Percentiles rank a stretch among this genome's conserved stretches.
Evolutionary conservation across 1,284 basidiomycete genomes (phyloP).

Genomic region (Pseudozyma sp.): DNA sequence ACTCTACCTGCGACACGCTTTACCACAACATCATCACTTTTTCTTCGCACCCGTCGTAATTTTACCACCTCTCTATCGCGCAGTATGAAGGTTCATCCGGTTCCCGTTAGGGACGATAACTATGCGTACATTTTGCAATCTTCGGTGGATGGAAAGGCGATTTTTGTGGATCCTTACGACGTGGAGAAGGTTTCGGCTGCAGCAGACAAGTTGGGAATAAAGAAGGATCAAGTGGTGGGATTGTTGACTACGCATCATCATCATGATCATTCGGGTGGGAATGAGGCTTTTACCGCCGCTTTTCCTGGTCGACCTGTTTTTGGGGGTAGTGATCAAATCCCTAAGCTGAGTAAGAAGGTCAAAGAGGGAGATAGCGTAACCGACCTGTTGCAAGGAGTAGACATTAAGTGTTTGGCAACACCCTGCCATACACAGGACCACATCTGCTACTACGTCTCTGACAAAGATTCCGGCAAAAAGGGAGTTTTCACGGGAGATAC

Average conservation of each 20-base stretch:
- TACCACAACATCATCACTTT: not conserved
- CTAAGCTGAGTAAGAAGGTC: constrained; percentile 79
- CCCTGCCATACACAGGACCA: constrained; percentile 98
- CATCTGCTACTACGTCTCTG: constrained; percentile 86
- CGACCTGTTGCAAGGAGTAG: constrained; percentile 37
- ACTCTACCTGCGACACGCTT: not conserved
- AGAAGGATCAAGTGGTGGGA: constrained; percentile 69
- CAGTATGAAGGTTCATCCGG: constrained; percentile 67
- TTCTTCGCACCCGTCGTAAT: not conserved
- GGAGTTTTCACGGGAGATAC: constrained; percentile 95
- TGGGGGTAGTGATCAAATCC: constrained; percentile 82
- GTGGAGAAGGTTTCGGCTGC: constrained; percentile 79
- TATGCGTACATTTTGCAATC: constrained; percentile 67
- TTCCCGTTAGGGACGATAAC: constrained; percentile 68
- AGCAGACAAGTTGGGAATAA: constrained; percentile 75
- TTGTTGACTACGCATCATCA: constrained; percentile 67
- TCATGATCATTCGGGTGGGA: constrained; percentile 87
- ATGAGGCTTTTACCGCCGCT: constrained; percentile 72
- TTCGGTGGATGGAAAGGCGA: constrained; percentile 48
- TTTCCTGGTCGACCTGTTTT: constrained; percentile 81
- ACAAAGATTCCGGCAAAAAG: constrained; percentile 70
- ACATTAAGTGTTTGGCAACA: constrained; percentile 75
- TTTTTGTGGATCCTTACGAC: constrained; percentile 79
- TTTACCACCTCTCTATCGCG: not conserved
- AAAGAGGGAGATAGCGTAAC: constrained; percentile 64